Evolutionary conservation across 371 early-diverging fungal species (phyloP), one percentile per base, ranked within the genome.

Genomic region (Dichotomocladium elegans): DNA sequence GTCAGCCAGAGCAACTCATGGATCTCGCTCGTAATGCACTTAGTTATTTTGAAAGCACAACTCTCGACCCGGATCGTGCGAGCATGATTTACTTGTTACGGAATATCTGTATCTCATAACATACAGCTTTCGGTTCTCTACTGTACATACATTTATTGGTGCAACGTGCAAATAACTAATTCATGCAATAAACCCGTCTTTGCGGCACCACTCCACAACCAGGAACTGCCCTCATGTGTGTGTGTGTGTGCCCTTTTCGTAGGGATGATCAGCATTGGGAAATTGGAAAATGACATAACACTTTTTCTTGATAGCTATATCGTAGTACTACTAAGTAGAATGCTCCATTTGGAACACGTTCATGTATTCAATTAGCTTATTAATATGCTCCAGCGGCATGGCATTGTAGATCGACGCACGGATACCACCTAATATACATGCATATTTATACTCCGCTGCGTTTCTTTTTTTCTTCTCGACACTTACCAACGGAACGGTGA

Each of bases 331-430:
- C 17, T 47, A 55, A 37, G 24, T 35, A 33, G 60, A 50, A 41
- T 75, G 66, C 34, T 64, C 51, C 41, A 68, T 61, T 61, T 83
- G 85, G 79, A 95, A 96, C 48, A 86, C 87, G 37, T 70, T 61
- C 89, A 95, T 87, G 57, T 86, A 95, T 3, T 55, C 69, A 4
- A 88, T 85, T 47, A 96, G 63, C 26, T 70, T 74, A 54, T 88
- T 75, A 2, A 92, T 92, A 41, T 86, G 91, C 35, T 94, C 91
- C 49, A 87, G 64, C 3, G 91, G 79, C 79, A 96, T 80, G 24
- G 97, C 95, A 63, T 98, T 98, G 72, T 98, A 98, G 34, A 97
- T 80, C 34, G 90, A 90, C 15, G 92, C 90, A 31, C 99, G 81
- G 52, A 96, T 87, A 25, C 99, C 99, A 46, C 98, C 98, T 66